Conservation (phyloP, 495 filamentous ascomycete genomes). For the Tetracladium setigerum region DNA sequence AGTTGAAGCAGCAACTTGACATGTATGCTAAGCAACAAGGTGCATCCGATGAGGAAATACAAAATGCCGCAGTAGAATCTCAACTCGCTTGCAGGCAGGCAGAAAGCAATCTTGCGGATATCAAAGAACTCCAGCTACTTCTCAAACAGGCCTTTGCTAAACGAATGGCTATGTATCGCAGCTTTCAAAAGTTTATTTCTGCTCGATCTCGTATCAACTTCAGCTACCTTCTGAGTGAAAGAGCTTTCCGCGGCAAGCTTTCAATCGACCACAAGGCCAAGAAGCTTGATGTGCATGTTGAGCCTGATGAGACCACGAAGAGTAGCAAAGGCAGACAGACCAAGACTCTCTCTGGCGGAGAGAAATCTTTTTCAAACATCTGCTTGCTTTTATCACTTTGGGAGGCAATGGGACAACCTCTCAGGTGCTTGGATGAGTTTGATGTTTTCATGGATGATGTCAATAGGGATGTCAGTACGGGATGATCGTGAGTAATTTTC, state of each 20-base stretch:
- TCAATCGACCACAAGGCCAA: constrained; percentile 67
- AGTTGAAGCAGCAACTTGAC: constrained; percentile 48
- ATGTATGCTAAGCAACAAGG: constrained; percentile 34
- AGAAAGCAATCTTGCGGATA: constrained; percentile 34
- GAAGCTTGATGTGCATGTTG: constrained; percentile 68
- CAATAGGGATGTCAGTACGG: constrained; percentile 87
- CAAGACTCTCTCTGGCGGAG: constrained; percentile 88
- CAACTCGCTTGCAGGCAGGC: constrained; percentile 35
- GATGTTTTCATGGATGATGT: constrained; percentile 99
- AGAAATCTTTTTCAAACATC: constrained; percentile 96
- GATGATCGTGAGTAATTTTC: constrained; percentile 71
- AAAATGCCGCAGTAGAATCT: constrained; percentile 4
- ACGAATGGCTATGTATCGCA: constrained; percentile 67
- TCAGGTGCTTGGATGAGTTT: constrained; percentile 95
- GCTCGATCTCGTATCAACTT: constrained; percentile 79
- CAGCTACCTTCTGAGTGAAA: constrained; percentile 76
- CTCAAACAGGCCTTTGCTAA: constrained; percentile 60
- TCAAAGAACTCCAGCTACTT: constrained; percentile 43
- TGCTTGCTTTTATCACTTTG: constrained; percentile 87
- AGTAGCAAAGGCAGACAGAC: constrained; percentile 65
- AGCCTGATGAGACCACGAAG: constrained; percentile 69
- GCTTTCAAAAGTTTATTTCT: constrained; percentile 77
- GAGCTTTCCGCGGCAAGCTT: constrained; percentile 78
- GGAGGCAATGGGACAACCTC: constrained; percentile 96
- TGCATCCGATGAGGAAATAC: constrained; percentile 49